Evolutionary conservation across 768 basidiomycete genomes (phyloP), one percentile per base, ranked within the genome.

Genomic region (Pleurotus sapidus): DNA sequence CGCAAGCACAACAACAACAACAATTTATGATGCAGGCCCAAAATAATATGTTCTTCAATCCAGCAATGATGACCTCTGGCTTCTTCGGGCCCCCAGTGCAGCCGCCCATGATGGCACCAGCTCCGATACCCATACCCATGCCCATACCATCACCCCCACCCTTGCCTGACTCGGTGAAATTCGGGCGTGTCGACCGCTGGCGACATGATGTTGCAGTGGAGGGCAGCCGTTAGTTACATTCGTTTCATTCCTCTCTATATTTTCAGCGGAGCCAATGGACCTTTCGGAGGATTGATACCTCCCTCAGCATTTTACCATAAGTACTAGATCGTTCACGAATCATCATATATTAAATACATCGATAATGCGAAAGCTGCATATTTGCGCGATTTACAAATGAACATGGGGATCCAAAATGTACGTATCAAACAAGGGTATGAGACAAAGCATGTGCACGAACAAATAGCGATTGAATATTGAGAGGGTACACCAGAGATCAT

Each of bases 11-110:
- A 62, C 30, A 34, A 62, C 80, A 84, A 60, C 83, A 84, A 57
- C 82, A 84, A 65, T 78, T 89, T 73, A 81, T 89, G 81, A 80
- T 89, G 80, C 88, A 88, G 61, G 82, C 88, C 38, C 91, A 91
- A 64, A 86, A 81, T 59, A 86, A 74, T 65, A 86, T 92, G 80
- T 86, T 88, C 66, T 90, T 91, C 73, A 80, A 81, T 43, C 79
- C 84, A 47, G 77, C 84, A 4, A 81, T 92, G 81, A 84, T 90
- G 79, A 77, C 79, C 38, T 77, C 86, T n/a, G 82, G 81, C 12
- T 88, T 86, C 71, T 89, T 87, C 61, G 78, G 72, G 5, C 77
- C 84, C n/a, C 77, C 82, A 7, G 63, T 74, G 23, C 66, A 51
- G 1, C 62, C 68, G 7, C 70, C 71, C 14, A 74, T 82, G 68